Evolutionary conservation across 176 grass and related monocot species (phyloP).

Genomic region (Raddia guianensis): DNA sequence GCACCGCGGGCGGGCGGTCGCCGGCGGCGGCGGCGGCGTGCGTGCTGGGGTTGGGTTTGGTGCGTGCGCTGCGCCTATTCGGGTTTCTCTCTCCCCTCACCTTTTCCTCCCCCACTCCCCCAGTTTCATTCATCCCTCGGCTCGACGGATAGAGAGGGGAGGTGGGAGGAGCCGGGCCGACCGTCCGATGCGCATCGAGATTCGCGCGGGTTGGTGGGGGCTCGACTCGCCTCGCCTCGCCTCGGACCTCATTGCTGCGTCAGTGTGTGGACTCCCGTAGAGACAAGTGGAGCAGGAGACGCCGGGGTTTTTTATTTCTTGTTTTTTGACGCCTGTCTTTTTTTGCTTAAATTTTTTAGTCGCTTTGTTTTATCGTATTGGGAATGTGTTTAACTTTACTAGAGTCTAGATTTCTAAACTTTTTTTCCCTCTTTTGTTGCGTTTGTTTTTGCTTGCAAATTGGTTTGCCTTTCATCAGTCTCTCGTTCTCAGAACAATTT

Average conservation of each 20-base stretch:
- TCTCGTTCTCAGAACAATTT: background rate
- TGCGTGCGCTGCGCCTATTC: constrained; percentile 40
- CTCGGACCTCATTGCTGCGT: too few species aligned
- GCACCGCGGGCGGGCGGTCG: constrained; percentile 14
- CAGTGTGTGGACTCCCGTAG: constrained; percentile 25
- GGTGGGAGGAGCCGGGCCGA: background rate
- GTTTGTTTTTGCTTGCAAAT: background rate
- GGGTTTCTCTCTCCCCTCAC: constrained; percentile 42
- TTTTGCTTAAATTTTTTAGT: background rate
- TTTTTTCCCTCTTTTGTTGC: background rate
- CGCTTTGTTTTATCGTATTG: background rate
- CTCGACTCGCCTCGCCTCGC: background rate
- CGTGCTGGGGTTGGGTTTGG: constrained; percentile 45
- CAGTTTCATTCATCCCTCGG: constrained; percentile 5
- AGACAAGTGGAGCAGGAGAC: constrained; percentile 44
- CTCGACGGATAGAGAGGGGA: constrained; percentile 2
- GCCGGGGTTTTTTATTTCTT: constrained; percentile 13
- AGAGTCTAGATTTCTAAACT: background rate
- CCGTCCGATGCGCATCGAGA: constrained; percentile 40
- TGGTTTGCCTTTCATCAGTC: background rate
- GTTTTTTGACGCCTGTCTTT: constrained; percentile 6
- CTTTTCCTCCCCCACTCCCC: background rate
- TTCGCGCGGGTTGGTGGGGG: constrained; percentile 25
- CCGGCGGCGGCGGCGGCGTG: constrained; percentile 30
- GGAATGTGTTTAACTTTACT: background rate